Base-by-base conservation (phyloP, 2,329 filamentous ascomycete genomes). In the Stylonectria norvegica region DNA sequence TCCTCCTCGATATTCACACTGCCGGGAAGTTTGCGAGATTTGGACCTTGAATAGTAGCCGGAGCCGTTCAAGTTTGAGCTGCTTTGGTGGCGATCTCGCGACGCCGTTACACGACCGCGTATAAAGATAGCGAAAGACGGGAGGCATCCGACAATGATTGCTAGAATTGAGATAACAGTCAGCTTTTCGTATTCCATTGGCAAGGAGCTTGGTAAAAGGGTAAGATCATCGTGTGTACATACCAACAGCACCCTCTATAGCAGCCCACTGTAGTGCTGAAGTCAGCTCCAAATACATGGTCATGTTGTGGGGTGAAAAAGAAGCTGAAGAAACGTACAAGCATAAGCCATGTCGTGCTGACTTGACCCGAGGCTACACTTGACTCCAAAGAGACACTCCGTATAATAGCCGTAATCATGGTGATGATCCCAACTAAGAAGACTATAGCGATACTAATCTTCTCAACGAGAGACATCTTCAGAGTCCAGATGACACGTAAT, bases 341-440 rank as follows among this genome's bases (percentile, higher is more conserved):
- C 42, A 50, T 48, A 5, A 50, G 48, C 48, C 48, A 50, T 15
- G 45, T 48, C 14, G 48, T 49, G 30, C 45, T 49, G 36, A 50
- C 48, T 43, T 50, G 43, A 9, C 48, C 45, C 3, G 20, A 20
- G 27, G 23, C 36, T 20, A 32, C 20, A 19, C 42, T 49, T 9
- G 36, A 38, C 16, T 47, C 27, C n/a, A 50, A 29, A 2, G 34
- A 34, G 7, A 50, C 48, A n/a, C 45, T 50, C 18, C 48, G 45
- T 17, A 50, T 45, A 33, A 50, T 49, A 16, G 45, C 48, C 7
- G 48, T 49, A 8, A 40, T 25, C 48, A 50, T 50, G 15, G 48
- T 50, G 14, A 50, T 29, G 25, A 50, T 8, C 4, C 48, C 48
- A 11, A 50, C 48, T 4, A 27, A 30, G 28, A 50, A 50, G 14